These are phyloP conservation scores for Prunus salicina DNA, from an alignment of 306 rosid genomes.

Conservation along the genomic window DNA sequence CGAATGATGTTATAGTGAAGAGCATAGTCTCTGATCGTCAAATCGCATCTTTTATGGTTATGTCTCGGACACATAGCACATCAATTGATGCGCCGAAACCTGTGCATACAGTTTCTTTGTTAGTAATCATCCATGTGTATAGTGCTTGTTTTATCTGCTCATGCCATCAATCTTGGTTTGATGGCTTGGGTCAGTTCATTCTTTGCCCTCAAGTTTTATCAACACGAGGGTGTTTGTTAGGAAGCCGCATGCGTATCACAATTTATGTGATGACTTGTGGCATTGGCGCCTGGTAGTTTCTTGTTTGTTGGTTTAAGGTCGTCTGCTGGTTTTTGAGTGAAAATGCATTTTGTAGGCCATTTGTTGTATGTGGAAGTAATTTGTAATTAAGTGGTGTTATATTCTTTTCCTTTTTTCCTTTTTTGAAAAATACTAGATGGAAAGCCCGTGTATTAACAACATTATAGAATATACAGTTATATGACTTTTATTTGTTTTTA, in stretches of 20 bases:
- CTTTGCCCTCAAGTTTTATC: conserved; percentile 71
- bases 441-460: conserved; percentile 15
- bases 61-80: conserved; percentile 29
- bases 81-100: conserved; percentile 46
- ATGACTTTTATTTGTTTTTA: neutral
- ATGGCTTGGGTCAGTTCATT: conserved; percentile 54
- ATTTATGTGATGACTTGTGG: conserved; percentile 56
- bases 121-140: conserved; percentile 48
- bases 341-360: conserved; percentile 44
- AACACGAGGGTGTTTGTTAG: conserved; percentile 55
- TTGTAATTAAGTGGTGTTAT: conserved; percentile 40
- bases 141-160: conserved; percentile 42
- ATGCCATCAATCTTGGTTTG: conserved; percentile 64
- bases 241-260: conserved; percentile 41
- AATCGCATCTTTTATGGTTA: conserved; percentile 22
- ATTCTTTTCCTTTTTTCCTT: conserved; percentile 7
- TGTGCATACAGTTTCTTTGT: conserved; percentile 62
- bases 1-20: conserved; percentile 41
- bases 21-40: conserved; percentile 18
- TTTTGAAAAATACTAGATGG: conserved; percentile 7
- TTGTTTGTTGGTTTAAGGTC: conserved; percentile 37
- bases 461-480: conserved; percentile 7
- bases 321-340: conserved; percentile 44
- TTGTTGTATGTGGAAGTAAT: conserved; percentile 36
- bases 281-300: conserved; percentile 43